These are phyloP conservation scores for Conticribra guillardii DNA, from an alignment of 108 stramenopile genomes.

Conservation along the genomic window DNA sequence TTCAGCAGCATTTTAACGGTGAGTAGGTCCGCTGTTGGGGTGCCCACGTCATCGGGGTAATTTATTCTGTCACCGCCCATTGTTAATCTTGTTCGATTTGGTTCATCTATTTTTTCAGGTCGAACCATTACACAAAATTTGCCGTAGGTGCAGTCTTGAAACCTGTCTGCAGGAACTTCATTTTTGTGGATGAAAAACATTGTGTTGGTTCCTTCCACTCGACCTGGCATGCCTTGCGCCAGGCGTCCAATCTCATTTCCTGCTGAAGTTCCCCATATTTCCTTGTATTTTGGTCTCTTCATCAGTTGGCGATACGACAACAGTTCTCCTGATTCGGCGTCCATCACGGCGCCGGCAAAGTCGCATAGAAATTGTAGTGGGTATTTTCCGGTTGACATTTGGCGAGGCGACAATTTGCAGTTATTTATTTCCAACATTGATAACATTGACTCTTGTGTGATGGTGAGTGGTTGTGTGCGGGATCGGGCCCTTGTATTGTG, in stretches of 20 bases:
- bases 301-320: constrained; percentile 28
- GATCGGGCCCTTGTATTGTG: no score
- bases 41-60: constrained; percentile 11
- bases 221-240: no score
- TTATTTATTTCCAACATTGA: no score
- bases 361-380: no score
- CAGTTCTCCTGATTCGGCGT: constrained; percentile 21
- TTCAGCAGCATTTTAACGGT: constrained; percentile 36
- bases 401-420: not conserved
- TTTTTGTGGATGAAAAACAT: constrained; percentile 1
- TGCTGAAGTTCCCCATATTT: constrained; percentile 4
- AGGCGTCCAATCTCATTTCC: constrained; percentile 25
- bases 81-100: no score
- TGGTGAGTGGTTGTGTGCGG: no score
- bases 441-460: no score
- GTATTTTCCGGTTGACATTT: not conserved
- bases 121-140: constrained; percentile 23
- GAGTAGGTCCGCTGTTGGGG: constrained; percentile 41
- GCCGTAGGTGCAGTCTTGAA: constrained; percentile 23
- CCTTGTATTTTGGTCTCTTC: constrained; percentile 5
- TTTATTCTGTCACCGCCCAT: no score
- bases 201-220: no score
- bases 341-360: constrained; percentile 14
- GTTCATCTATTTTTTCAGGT: constrained; percentile 31
- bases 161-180: constrained; percentile 16